Percentiles rank a stretch among this genome's conserved stretches.
phyloP scores from a whole-genome alignment of 202 grass and related monocot genomes.

The Zoysia matrella region DNA sequence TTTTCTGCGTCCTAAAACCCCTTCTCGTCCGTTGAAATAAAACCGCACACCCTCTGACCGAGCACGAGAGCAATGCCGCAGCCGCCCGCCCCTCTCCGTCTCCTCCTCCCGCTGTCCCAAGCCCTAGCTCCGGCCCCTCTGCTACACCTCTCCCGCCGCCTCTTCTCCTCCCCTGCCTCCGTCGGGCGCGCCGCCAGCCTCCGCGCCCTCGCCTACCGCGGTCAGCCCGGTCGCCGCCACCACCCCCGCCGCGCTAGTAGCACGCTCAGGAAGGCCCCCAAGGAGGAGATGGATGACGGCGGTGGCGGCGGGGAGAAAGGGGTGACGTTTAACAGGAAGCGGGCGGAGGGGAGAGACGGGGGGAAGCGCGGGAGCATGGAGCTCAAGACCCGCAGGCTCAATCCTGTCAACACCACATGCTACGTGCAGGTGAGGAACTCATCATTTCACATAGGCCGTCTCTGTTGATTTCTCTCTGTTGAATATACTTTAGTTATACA shows the following conservation, averaged over 20 bases:
- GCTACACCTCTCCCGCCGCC: slow-evolving; percentile 50
- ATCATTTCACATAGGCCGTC: background rate
- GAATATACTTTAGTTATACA: background rate
- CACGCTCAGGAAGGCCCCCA: slow-evolving; percentile 49
- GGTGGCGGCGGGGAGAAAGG: slow-evolving; percentile 32
- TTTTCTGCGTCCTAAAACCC: slow-evolving; percentile 28
- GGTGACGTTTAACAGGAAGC: slow-evolving; percentile 66
- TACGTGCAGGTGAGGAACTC: slow-evolving; percentile 73
- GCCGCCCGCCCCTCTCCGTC: slow-evolving; percentile 47
- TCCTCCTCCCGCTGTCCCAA: slow-evolving; percentile 53
- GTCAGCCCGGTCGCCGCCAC: slow-evolving; percentile 30
- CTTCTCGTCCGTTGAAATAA: too few relatives aligned
- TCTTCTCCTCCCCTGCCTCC: slow-evolving; percentile 13
- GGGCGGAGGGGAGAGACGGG: slow-evolving; percentile 77
- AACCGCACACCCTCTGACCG: too few relatives aligned
- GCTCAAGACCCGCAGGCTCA: slow-evolving; percentile 85
- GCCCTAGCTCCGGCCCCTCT: slow-evolving; percentile 54
- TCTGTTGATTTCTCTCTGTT: background rate
- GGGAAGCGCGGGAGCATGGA: slow-evolving; percentile 65
- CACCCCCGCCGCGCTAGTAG: slow-evolving; percentile 44
- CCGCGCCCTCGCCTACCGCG: slow-evolving; percentile 39
- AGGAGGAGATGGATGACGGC: slow-evolving; percentile 41
- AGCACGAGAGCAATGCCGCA: slow-evolving; percentile 44
- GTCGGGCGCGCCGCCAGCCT: background rate
- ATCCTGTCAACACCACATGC: slow-evolving; percentile 89